Evolutionary conservation across 169 alveolate genomes (phyloP), one percentile per base, ranked within the genome.

Genomic region (Plasmodium reichenowi): DNA sequence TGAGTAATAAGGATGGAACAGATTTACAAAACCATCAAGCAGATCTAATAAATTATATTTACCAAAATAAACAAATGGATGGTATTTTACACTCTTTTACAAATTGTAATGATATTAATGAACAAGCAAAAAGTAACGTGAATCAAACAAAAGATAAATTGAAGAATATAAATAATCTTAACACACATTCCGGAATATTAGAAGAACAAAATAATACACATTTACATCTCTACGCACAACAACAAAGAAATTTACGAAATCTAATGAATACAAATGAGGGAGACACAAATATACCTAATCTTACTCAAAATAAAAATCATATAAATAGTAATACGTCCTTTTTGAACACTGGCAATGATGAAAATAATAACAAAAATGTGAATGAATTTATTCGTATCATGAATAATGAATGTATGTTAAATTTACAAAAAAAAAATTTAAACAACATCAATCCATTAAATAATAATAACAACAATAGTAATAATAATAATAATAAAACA

Each of bases 11-110:
- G 7, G 47, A 38, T 38, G 47, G 47, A 38, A 38, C 5, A 38
- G 47, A 38, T 5, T 38, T 38, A 38, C 47, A 38, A 38, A 38
- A 38, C 0, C 9, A 54, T 22, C 43, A 76, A 22, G 8, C 86
- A 20, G 90, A 68, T 72, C 43, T 74, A 38, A 29, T 74, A 50
- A 85, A 78, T 72, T 64, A 76, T 58, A 45, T 13, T 10, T 72
- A 7, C 13, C 86, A 48, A 72, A 72, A 48, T 54, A 62, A 74
- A 52, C 48, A 74, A 38, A 58, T 78, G 8, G 88, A 68, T 10
- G 47, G 63, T 26, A 52, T 52, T 24, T 2, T 50, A 32, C 26
- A 71, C 24, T 2, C 52, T 4, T 38, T 5, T 38, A 7, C 9
- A 5, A 38, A 38, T 38, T 5, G 2, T 38, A 67, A 52, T 52